Evolutionary conservation across 495 filamentous ascomycete genomes (phyloP).

Genomic region (Talaromyces adpressus): DNA sequence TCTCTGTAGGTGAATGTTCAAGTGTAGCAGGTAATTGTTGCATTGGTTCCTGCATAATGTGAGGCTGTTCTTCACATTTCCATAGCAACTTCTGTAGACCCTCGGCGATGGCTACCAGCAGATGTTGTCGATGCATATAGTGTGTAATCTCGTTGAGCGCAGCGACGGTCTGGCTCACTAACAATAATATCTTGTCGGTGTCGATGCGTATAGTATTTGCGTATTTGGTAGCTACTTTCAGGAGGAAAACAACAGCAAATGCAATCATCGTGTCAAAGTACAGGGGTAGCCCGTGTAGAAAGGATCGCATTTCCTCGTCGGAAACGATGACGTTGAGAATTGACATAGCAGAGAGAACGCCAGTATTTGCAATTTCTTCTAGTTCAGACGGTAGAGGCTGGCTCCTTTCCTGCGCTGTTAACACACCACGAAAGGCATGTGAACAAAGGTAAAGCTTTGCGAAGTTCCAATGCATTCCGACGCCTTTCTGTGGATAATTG

Average conservation of each 20-base stretch:
- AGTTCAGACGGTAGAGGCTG: slow-evolving; percentile 17
- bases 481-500: slow-evolving; percentile 24
- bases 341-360: slow-evolving; percentile 23
- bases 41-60: slow-evolving; percentile 2
- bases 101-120: slow-evolving; percentile 21
- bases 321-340: slow-evolving; percentile 23
- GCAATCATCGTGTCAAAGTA: slow-evolving; percentile 32
- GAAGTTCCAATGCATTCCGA: slow-evolving; percentile 25
- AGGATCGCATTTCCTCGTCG: slow-evolving; percentile 22
- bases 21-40: slow-evolving; percentile 11
- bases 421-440: slow-evolving; percentile 25
- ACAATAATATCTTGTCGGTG: slow-evolving; percentile 19
- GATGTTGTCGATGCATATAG: slow-evolving; percentile 21
- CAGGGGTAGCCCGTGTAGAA: slow-evolving; percentile 24
- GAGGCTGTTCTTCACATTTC: slow-evolving; percentile 15
- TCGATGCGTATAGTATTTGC: slow-evolving; percentile 18
- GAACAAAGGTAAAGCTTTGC: slow-evolving; percentile 31
- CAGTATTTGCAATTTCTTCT: slow-evolving; percentile 25
- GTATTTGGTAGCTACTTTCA: slow-evolving; percentile 26
- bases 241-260: slow-evolving; percentile 28
- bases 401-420: slow-evolving; percentile 3
- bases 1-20: slow-evolving; percentile 15
- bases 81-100: slow-evolving; percentile 17
- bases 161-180: slow-evolving; percentile 21
- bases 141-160: slow-evolving; percentile 18